Evolutionary conservation across 2,329 filamentous ascomycete genomes (phyloP).

Genomic region (Trichoderma pleuroti): DNA sequence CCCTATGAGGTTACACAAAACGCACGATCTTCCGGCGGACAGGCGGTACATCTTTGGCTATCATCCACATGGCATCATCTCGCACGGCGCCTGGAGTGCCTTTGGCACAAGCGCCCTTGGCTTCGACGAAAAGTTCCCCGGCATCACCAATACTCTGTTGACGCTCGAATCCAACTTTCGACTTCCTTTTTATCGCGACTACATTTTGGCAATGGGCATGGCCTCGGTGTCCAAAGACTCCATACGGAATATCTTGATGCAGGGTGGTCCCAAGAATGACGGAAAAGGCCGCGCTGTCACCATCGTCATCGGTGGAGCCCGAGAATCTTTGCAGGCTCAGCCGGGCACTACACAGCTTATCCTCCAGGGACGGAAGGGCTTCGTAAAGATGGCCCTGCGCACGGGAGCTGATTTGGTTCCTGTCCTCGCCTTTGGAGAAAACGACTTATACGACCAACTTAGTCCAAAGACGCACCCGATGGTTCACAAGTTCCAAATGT

Average conservation of each 20-base stretch:
- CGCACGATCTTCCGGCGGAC: slow-evolving; percentile 70
- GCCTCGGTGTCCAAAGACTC: slow-evolving; percentile 87
- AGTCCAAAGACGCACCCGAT: slow-evolving; percentile 71
- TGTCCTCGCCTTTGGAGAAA: slow-evolving; percentile 89
- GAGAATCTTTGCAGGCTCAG: slow-evolving; percentile 85
- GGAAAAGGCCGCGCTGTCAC: slow-evolving; percentile 95
- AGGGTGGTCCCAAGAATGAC: slow-evolving; percentile 70
- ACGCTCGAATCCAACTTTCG: slow-evolving; percentile 97
- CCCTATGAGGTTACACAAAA: slow-evolving; percentile 83
- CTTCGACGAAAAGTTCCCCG: slow-evolving; percentile 83
- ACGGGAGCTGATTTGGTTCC: slow-evolving; percentile 93
- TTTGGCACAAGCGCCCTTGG: slow-evolving; percentile 89
- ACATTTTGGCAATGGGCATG: slow-evolving; percentile 83
- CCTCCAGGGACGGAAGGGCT: slow-evolving; percentile 80
- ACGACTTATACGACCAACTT: slow-evolving; percentile 91
- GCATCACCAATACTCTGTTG: slow-evolving; percentile 88
- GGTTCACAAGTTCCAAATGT: slow-evolving; percentile 77
- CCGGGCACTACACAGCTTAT: slow-evolving; percentile 75
- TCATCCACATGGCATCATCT: slow-evolving; percentile 96
- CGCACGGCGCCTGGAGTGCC: slow-evolving; percentile 88
- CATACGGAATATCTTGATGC: slow-evolving; percentile 81
- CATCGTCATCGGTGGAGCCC: slow-evolving; percentile 88
- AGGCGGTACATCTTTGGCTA: slow-evolving; percentile 97
- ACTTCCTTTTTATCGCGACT: slow-evolving; percentile 90
- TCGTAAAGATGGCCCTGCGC: slow-evolving; percentile 87